Conservation (phyloP, 495 filamentous ascomycete species). For the Choiromyces venosus region DNA sequence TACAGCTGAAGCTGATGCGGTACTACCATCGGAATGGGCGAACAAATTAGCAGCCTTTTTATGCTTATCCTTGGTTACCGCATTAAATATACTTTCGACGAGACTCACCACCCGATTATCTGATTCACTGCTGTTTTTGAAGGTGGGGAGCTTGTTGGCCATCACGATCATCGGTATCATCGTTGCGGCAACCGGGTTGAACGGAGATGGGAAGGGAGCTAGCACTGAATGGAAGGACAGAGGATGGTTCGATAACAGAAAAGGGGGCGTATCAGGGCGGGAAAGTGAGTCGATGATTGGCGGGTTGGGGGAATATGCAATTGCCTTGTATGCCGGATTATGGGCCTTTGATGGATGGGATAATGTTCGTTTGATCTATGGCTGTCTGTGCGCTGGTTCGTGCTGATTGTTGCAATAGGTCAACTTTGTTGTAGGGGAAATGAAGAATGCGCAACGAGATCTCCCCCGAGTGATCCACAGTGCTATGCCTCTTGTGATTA, state of each 20-base stretch:
- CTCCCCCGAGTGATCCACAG: conserved; percentile 94
- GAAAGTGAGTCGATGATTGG: conserved; percentile 13
- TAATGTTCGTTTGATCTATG: conserved; percentile 61
- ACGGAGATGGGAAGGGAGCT: conserved; percentile 61
- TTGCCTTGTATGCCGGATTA: conserved; percentile 88
- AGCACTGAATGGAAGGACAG: conserved; percentile 80
- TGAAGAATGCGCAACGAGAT: conserved; percentile 82
- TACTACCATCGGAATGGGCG: conserved; percentile 65
- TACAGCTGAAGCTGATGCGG: conserved; percentile 68
- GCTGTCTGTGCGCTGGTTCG: conserved; percentile 1
- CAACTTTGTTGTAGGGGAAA: conserved; percentile 95
- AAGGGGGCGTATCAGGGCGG: conserved; percentile 10
- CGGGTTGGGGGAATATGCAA: conserved; percentile 40
- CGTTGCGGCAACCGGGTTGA: conserved; percentile 78
- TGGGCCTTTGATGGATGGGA: conserved; percentile 99
- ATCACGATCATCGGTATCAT: conserved; percentile 86
- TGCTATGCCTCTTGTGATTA: conserved; percentile 89
- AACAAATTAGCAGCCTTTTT: conserved; percentile 81
- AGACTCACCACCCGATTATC: conserved; percentile 76
- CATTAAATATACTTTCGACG: conserved; percentile 86
- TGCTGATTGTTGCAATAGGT: conserved; percentile 53
- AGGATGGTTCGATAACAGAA: conserved; percentile 73
- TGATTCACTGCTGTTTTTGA: conserved; percentile 92
- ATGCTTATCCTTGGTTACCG: conserved; percentile 68
- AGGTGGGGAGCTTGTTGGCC: conserved; percentile 81